Evolutionary conservation across 2,329 filamentous ascomycete species (phyloP).

Genomic region (Ophiostoma novo-ulmi): DNA sequence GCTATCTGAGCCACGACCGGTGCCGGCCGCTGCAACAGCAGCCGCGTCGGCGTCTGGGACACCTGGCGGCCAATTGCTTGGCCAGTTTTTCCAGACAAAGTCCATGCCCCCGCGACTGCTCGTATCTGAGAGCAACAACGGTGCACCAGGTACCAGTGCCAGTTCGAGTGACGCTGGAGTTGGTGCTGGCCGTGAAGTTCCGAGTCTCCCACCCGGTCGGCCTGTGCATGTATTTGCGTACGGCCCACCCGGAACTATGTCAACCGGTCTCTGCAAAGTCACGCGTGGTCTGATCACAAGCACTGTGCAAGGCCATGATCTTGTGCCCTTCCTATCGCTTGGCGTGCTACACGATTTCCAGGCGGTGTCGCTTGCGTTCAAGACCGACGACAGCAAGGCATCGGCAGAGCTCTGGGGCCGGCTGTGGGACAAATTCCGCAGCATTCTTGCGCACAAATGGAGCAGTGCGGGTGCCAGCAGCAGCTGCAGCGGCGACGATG

Average conservation of each 20-base stretch:
- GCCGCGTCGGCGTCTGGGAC: not conserved
- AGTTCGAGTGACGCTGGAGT: not conserved
- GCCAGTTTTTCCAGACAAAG: conserved; percentile 49
- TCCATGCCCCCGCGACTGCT: conserved; percentile 42
- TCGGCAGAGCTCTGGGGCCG: conserved; percentile 62
- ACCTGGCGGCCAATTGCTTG: conserved; percentile 6
- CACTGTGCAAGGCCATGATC: conserved; percentile 65
- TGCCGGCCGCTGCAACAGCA: conserved; percentile 35
- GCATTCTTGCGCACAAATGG: conserved; percentile 40
- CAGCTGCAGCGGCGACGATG: not conserved
- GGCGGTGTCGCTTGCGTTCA: conserved; percentile 65
- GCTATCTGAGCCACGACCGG: conserved; percentile 53
- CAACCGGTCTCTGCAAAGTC: conserved; percentile 60
- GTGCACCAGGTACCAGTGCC: not conserved
- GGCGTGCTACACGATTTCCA: conserved; percentile 72
- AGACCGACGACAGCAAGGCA: conserved; percentile 62
- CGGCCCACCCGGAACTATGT: conserved; percentile 68
- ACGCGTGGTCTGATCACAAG: conserved; percentile 72
- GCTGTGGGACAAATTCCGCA: conserved; percentile 45
- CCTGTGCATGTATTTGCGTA: conserved; percentile 77
- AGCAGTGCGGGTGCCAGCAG: not conserved
- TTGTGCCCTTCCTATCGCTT: conserved; percentile 68
- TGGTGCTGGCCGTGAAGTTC: conserved; percentile 13
- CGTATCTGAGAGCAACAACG: conserved; percentile 27
- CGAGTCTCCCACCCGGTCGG: conserved; percentile 57